These are phyloP conservation scores for Fusarium goolgardi DNA, from an alignment of 2,329 filamentous ascomycete genomes.

Conservation along the genomic window DNA sequence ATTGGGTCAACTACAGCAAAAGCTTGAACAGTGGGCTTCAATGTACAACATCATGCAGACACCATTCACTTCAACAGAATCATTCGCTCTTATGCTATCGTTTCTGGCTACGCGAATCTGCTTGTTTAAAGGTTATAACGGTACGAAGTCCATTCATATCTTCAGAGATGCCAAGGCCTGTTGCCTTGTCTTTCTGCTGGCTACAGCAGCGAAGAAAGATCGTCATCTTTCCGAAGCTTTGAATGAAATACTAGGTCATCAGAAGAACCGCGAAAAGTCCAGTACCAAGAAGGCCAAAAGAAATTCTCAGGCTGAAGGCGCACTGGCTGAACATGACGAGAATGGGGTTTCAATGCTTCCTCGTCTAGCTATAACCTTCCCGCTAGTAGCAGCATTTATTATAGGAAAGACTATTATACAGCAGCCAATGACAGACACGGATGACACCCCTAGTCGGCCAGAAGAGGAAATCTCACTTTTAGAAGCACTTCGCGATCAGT, in stretches of 20 bases:
- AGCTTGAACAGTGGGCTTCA: slow-evolving; percentile 40
- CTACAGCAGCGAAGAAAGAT: slow-evolving; percentile 36
- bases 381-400: slow-evolving; percentile 41
- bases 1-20: slow-evolving; percentile 33
- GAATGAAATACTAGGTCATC: slow-evolving; percentile 25
- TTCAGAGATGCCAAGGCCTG: slow-evolving; percentile 42
- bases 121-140: slow-evolving; percentile 22
- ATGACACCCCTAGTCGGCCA: slow-evolving; percentile 15
- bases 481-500: slow-evolving; percentile 42
- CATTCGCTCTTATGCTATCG: slow-evolving; percentile 28
- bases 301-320: neutral
- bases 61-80: slow-evolving; percentile 16
- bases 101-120: slow-evolving; percentile 43
- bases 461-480: slow-evolving; percentile 46
- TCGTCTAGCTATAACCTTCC: slow-evolving; percentile 39
- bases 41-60: slow-evolving; percentile 32
- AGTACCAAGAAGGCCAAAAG: slow-evolving; percentile 1
- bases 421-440: slow-evolving; percentile 33
- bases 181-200: slow-evolving; percentile 41
- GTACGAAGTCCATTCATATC: slow-evolving; percentile 9
- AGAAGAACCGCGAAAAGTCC: slow-evolving; percentile 1
- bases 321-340: slow-evolving; percentile 17
- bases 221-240: slow-evolving; percentile 26
- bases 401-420: slow-evolving; percentile 31
- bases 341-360: slow-evolving; percentile 24